Evolutionary conservation across 768 basidiomycete genomes (phyloP).

Genomic region (Hypholoma fasciculare): DNA sequence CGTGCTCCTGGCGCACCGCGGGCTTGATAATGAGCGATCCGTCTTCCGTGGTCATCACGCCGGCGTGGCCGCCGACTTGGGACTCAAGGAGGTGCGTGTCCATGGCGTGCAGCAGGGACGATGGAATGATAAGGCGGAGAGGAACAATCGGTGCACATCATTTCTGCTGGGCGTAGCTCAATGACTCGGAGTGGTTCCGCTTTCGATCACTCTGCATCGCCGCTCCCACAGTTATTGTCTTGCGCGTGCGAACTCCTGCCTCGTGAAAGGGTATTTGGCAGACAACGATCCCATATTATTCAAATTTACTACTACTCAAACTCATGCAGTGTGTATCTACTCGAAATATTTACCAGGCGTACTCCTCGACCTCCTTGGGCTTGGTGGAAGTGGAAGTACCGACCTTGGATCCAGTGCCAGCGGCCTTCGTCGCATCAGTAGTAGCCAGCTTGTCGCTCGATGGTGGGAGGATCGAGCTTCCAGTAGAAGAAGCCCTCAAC

Average conservation of each 20-base stretch:
- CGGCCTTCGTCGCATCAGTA: not conserved
- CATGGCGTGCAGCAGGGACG: not conserved
- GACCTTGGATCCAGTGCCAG: not conserved
- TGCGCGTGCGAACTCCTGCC: too few species aligned
- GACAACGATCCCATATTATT: slow-evolving; percentile 9
- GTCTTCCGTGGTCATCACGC: slow-evolving; percentile 70
- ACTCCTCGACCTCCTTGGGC: slow-evolving; percentile 1
- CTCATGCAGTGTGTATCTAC: slow-evolving; percentile 11
- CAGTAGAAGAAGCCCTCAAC: too few species aligned
- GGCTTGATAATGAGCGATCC: slow-evolving; percentile 83
- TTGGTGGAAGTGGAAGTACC: not conserved
- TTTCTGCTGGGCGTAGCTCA: too few species aligned
- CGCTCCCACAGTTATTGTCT: too few species aligned
- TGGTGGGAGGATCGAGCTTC: too few species aligned
- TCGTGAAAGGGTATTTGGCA: not conserved
- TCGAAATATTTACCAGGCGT: not conserved
- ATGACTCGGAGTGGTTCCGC: too few species aligned
- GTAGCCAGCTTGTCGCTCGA: too few species aligned
- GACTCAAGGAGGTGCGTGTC: slow-evolving; percentile 36
- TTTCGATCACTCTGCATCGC: too few species aligned
- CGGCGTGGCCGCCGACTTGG: slow-evolving; percentile 84
- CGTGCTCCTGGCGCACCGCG: slow-evolving; percentile 59
- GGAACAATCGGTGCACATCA: not conserved
- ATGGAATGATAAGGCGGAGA: not conserved
- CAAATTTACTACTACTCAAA: slow-evolving; percentile 11